phyloP scores from a whole-genome alignment of 2,329 filamentous ascomycete genomes.

The Botrytis aclada region DNA sequence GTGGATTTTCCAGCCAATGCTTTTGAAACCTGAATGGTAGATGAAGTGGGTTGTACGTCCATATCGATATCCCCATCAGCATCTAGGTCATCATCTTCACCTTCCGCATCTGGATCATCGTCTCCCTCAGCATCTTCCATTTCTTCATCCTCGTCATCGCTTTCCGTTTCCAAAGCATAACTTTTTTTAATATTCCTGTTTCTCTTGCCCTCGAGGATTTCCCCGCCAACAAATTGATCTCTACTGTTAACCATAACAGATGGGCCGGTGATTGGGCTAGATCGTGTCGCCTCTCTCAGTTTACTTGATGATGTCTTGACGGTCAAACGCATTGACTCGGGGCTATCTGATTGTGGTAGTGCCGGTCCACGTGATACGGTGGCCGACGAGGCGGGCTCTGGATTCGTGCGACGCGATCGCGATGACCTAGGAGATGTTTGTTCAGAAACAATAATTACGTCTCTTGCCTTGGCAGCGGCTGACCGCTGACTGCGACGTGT shows the following conservation, averaged over 20 bases:
- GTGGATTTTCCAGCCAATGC: conserved; percentile 30
- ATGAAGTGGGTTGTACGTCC: conserved; percentile 34
- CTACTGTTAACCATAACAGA: conserved; percentile 26
- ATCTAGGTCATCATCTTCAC: conserved; percentile 45
- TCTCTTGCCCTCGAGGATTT: conserved; percentile 37
- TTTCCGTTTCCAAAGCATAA: conserved; percentile 48
- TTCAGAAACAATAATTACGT: conserved; percentile 35
- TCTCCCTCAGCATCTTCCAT: conserved; percentile 43
- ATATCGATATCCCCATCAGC: conserved; percentile 44
- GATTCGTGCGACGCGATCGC: conserved; percentile 33
- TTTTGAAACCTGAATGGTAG: conserved; percentile 36
- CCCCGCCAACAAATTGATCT: conserved; percentile 33
- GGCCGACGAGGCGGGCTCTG: conserved; percentile 31
- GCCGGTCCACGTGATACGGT: conserved; percentile 36
- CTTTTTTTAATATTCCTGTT: conserved; percentile 37
- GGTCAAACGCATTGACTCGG: conserved; percentile 36
- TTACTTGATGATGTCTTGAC: conserved; percentile 39
- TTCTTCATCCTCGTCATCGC: conserved; percentile 40
- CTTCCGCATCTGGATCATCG: conserved; percentile 39
- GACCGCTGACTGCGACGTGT: conserved; percentile 35
- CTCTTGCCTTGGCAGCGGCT: conserved; percentile 32
- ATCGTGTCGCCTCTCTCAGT: conserved; percentile 35
- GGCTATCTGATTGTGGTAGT: conserved; percentile 29
- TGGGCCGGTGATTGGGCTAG: conserved; percentile 26
- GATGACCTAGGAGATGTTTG: conserved; percentile 29